Conservation (phyloP, 805 yeast species). For the Hanseniaspora nectarophila region DNA sequence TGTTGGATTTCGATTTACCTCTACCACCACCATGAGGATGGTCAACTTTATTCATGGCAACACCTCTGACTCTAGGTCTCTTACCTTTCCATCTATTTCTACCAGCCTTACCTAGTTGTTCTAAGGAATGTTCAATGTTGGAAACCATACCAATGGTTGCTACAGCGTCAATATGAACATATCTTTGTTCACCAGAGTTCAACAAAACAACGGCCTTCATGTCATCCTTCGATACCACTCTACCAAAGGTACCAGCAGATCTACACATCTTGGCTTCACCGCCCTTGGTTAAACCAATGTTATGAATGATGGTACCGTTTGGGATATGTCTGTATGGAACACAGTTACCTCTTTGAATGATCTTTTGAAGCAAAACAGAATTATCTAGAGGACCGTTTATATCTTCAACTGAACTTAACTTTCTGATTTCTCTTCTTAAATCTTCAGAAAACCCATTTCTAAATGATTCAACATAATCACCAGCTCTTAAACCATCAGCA, state of each 20-base stretch:
- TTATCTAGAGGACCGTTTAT: constrained; percentile 31
- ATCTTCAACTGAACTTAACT: constrained; percentile 82
- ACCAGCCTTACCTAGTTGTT: constrained; percentile 92
- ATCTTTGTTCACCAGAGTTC: constrained; percentile 89
- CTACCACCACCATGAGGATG: constrained; percentile 99
- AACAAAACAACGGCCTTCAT: constrained; percentile 69
- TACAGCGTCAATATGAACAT: constrained; percentile 70
- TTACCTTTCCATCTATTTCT: constrained; percentile 83
- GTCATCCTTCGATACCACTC: constrained; percentile 67
- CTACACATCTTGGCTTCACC: constrained; percentile 85
- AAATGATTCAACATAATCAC: constrained; percentile 81
- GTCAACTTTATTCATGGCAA: constrained; percentile 93
- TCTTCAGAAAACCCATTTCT: constrained; percentile 75
- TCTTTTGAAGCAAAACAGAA: constrained; percentile 73
- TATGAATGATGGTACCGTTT: constrained; percentile 82
- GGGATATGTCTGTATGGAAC: constrained; percentile 87
- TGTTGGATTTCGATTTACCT: constrained; percentile 96
- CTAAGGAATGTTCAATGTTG: constrained; percentile 82
- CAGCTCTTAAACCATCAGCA: constrained; percentile 82
- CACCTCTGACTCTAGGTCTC: constrained; percentile 94
- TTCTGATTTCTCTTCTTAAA: constrained; percentile 32
- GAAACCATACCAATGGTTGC: constrained; percentile 92
- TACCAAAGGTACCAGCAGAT: constrained; percentile 89
- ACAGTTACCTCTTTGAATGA: constrained; percentile 89
- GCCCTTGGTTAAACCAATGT: constrained; percentile 61